A percentile compares a stretch with the other conserved stretches of the same genome.
phyloP scores from a whole-genome alignment of 768 basidiomycete species.

The Lactarius indigo region DNA sequence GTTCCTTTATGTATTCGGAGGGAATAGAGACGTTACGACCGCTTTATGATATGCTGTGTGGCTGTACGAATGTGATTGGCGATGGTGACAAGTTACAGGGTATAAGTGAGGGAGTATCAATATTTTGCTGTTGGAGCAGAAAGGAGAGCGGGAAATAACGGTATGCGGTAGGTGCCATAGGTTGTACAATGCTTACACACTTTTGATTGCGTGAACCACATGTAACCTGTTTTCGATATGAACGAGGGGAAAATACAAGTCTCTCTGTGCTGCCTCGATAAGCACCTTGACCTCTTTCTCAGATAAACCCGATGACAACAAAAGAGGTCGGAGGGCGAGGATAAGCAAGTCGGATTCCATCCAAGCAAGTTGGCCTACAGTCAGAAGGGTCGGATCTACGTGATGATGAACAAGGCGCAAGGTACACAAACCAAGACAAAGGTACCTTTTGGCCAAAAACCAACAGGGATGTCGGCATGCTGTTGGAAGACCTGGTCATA shows the following conservation, averaged over 20 bases:
- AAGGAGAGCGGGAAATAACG: conserved; percentile 14
- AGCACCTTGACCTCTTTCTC: conserved; percentile 53
- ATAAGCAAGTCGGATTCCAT: conserved; percentile 66
- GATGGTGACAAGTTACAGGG: conserved; percentile 26
- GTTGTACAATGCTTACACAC: conserved; percentile 23
- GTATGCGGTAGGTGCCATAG: conserved; percentile 1
- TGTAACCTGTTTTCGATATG: conserved; percentile 51
- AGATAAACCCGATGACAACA: conserved; percentile 50
- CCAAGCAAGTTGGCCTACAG: conserved; percentile 69
- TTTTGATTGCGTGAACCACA: conserved; percentile 52
- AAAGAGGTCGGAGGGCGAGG: conserved; percentile 58
- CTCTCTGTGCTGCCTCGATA: conserved; percentile 59
- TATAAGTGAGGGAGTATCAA: conserved; percentile 21
- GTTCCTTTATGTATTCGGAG: conserved; percentile 53
- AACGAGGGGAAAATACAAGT: conserved; percentile 58
- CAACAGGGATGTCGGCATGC: conserved; percentile 62
- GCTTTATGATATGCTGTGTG: conserved; percentile 33
- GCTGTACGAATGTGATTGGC: conserved; percentile 26
- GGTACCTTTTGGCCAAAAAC: conserved; percentile 64
- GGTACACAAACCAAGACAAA: conserved; percentile 15
- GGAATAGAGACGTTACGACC: conserved; percentile 61
- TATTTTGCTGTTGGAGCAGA: conserved; percentile 10
- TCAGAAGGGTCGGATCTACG: conserved; percentile 54
- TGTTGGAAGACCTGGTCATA: conserved; percentile 55
- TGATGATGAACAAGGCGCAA: conserved; percentile 13